Percentiles rank a stretch among this genome's conserved stretches.
These are phyloP conservation scores for Sclerotinia glacialis DNA, from an alignment of 2,329 filamentous ascomycete genomes.

Conservation along the genomic window DNA sequence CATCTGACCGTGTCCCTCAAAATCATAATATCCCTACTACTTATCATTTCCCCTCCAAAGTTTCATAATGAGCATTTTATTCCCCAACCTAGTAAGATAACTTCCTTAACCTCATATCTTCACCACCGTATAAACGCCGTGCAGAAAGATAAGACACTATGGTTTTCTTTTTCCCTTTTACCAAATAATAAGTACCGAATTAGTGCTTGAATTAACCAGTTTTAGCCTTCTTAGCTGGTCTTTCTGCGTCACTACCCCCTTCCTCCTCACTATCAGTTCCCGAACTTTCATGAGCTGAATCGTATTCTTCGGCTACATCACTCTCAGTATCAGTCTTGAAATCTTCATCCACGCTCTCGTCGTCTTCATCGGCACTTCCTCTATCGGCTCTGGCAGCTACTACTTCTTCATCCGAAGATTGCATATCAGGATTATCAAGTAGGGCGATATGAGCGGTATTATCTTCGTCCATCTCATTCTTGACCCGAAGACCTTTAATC, in stretches of 20 bases:
- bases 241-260: conserved; percentile 50
- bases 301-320: conserved; percentile 94
- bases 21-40: background rate
- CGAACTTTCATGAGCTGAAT: conserved; percentile 85
- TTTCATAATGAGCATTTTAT: background rate
- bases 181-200: background rate
- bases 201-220: conserved; percentile 25
- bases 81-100: background rate
- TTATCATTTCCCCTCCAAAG: background rate
- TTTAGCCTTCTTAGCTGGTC: conserved; percentile 50
- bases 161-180: background rate
- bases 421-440: conserved; percentile 76
- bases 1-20: background rate
- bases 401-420: conserved; percentile 72
- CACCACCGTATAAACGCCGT: conserved; percentile 7
- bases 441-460: conserved; percentile 69
- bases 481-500: conserved; percentile 88
- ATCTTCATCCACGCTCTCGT: conserved; percentile 93
- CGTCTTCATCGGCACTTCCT: conserved; percentile 92
- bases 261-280: conserved; percentile 64
- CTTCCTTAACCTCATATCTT: conserved; percentile 2
- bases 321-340: conserved; percentile 90
- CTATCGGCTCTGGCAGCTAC: conserved; percentile 69
- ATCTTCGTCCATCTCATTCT: conserved; percentile 98
- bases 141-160: background rate